Evolutionary conservation across 2,329 filamentous ascomycete species (phyloP).

Genomic region (Fusarium euwallaceae): DNA sequence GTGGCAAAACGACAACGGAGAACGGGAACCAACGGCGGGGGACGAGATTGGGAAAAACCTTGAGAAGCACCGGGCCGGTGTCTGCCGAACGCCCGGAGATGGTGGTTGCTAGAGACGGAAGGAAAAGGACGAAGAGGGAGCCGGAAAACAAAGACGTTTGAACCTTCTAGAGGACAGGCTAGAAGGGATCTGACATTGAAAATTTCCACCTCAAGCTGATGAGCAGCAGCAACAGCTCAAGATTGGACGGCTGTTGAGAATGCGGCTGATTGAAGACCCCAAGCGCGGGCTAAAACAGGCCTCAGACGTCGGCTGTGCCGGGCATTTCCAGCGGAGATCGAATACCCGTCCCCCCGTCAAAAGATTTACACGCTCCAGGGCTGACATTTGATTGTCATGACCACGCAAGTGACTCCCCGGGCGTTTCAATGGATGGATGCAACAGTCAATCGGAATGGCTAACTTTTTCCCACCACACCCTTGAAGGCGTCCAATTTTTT

Average conservation of each 20-base stretch:
- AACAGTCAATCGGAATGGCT: slow-evolving; percentile 19
- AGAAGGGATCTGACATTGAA: neutral
- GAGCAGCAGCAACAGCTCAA: neutral
- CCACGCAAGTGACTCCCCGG: slow-evolving; percentile 19
- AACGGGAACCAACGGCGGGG: slow-evolving; percentile 33
- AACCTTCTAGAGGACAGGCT: neutral
- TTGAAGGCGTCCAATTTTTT: neutral
- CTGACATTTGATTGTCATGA: slow-evolving; percentile 5
- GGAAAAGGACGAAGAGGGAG: neutral
- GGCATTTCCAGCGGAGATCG: neutral
- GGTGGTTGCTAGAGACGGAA: slow-evolving; percentile 26
- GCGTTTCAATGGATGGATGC: slow-evolving; percentile 24
- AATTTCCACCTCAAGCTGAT: neutral
- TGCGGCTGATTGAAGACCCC: slow-evolving; percentile 8
- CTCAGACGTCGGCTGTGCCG: slow-evolving; percentile 11
- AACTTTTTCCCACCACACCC: neutral
- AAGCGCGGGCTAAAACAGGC: slow-evolving; percentile 5
- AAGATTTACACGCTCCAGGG: slow-evolving; percentile 22
- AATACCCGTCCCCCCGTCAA: neutral
- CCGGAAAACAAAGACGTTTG: slow-evolving; percentile 15
- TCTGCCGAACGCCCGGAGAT: slow-evolving; percentile 23
- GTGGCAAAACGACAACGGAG: slow-evolving; percentile 31
- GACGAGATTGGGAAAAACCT: slow-evolving; percentile 10
- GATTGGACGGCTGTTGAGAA: slow-evolving; percentile 13
- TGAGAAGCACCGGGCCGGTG: slow-evolving; percentile 28